These are phyloP conservation scores for Salvia hispanica DNA, from an alignment of 257 asterid species.

Conservation along the genomic window DNA sequence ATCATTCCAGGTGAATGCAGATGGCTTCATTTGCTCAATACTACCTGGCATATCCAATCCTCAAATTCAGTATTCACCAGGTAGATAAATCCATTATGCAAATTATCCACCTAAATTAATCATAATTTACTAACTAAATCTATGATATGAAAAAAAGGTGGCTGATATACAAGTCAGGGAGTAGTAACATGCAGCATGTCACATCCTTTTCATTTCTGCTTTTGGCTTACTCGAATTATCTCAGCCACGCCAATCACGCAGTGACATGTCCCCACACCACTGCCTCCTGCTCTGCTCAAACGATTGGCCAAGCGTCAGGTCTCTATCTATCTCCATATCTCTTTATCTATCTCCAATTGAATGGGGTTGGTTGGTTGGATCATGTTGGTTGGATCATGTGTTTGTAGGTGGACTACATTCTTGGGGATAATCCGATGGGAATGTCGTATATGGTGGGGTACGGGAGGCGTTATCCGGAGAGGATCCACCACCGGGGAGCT, in stretches of 20 bases:
- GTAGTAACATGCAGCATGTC: slow-evolving; percentile 95
- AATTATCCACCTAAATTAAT: too few species aligned
- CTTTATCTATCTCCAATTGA: not conserved
- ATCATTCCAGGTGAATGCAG: slow-evolving; percentile 75
- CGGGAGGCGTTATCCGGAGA: slow-evolving; percentile 62
- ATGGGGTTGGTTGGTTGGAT: not conserved
- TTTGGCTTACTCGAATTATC: slow-evolving; percentile 78
- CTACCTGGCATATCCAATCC: slow-evolving; percentile 78
- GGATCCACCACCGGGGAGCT: slow-evolving; percentile 88
- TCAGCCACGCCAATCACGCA: slow-evolving; percentile 74
- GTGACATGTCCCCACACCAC: slow-evolving; percentile 74
- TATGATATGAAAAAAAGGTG: slow-evolving; percentile 33
- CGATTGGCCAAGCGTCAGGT: slow-evolving; percentile 85
- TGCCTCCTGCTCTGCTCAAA: slow-evolving; percentile 74
- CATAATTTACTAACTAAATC: too few species aligned
- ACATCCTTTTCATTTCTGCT: slow-evolving; percentile 83
- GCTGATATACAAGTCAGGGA: slow-evolving; percentile 81
- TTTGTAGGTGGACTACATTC: slow-evolving; percentile 78
- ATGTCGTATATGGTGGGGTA: slow-evolving; percentile 93
- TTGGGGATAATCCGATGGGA: slow-evolving; percentile 79
- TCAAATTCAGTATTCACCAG: slow-evolving; percentile 91
- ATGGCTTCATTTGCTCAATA: slow-evolving; percentile 71
- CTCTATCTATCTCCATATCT: not conserved
- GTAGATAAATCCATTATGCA: slow-evolving; percentile 30
- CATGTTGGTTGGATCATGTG: not conserved